Percentiles rank a stretch among this genome's conserved stretches.
Evolutionary conservation across 1,139 yeast species (phyloP).

Genomic region (Sugiyamaella grinbergsii): DNA sequence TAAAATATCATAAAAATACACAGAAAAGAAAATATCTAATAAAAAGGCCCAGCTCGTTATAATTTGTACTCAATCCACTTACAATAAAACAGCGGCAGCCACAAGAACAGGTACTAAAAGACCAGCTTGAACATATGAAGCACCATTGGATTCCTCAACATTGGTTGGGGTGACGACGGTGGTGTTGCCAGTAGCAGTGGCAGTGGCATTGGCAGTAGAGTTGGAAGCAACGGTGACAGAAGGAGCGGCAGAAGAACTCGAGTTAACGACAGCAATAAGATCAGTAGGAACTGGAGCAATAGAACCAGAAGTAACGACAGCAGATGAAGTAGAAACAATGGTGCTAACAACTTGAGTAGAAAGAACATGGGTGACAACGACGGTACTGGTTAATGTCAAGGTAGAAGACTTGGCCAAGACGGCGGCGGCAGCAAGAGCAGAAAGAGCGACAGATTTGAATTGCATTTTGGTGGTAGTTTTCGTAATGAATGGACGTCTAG

Average conservation of each 20-base stretch:
- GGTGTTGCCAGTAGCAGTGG: slow-evolving; percentile 14
- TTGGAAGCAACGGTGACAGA: slow-evolving; percentile 3
- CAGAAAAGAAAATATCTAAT: neutral
- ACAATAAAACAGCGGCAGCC: slow-evolving; percentile 17
- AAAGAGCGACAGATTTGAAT: slow-evolving; percentile 12
- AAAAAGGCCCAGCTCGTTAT: too few species aligned
- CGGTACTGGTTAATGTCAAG: slow-evolving; percentile 17
- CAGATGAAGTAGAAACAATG: slow-evolving; percentile 1
- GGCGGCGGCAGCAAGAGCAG: slow-evolving; percentile 16
- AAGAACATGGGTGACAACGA: slow-evolving; percentile 18
- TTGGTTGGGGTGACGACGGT: slow-evolving; percentile 8
- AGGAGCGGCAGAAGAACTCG: slow-evolving; percentile 16
- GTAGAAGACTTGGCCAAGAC: slow-evolving; percentile 17
- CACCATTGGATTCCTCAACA: slow-evolving; percentile 17
- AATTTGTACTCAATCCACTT: neutral
- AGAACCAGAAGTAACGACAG: slow-evolving; percentile 8
- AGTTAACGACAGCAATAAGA: slow-evolving; percentile 10
- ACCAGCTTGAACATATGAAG: slow-evolving; percentile 18
- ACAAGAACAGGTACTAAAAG: slow-evolving; percentile 16
- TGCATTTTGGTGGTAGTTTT: slow-evolving; percentile 15
- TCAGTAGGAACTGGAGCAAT: slow-evolving; percentile 12
- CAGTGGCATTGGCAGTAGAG: slow-evolving; percentile 12
- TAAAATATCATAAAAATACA: slow-evolving; percentile 12
- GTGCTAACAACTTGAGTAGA: slow-evolving; percentile 14
- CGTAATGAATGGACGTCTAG: slow-evolving; percentile 19